Evolutionary conservation across 1,139 yeast species (phyloP).

Genomic region (Pneumocystis oryctolagi): DNA sequence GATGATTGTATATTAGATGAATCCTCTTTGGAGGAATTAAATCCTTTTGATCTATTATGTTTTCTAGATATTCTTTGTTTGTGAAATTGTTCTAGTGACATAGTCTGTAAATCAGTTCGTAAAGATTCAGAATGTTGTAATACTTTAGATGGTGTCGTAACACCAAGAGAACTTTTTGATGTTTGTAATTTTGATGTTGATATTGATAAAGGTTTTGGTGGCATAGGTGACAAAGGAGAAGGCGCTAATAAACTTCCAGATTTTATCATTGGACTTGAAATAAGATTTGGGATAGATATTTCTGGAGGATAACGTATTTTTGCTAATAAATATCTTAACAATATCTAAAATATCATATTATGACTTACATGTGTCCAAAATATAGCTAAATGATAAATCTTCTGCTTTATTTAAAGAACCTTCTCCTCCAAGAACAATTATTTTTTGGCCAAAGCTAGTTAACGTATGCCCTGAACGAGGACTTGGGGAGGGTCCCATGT

Average conservation of each 20-base stretch:
- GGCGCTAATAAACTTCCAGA: conserved; percentile 5
- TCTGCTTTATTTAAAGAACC: conserved; percentile 15
- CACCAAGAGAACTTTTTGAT: neutral
- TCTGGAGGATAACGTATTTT: conserved; percentile 17
- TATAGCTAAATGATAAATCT: conserved; percentile 25
- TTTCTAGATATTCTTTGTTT: conserved; percentile 1
- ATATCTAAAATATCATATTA: conserved; percentile 12
- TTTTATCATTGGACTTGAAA: conserved; percentile 1
- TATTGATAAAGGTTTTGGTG: conserved; percentile 1
- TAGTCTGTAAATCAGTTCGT: neutral
- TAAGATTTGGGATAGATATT: neutral
- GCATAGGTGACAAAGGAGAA: conserved; percentile 5
- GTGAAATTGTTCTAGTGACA: neutral
- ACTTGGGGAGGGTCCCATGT: conserved; percentile 50
- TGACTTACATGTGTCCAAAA: conserved; percentile 25
- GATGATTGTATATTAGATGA: neutral
- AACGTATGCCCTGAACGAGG: conserved; percentile 91
- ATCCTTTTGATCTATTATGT: neutral
- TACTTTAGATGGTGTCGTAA: neutral
- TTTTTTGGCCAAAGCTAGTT: conserved; percentile 56
- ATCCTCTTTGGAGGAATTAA: neutral
- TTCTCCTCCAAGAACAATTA: conserved; percentile 76
- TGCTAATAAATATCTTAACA: neutral
- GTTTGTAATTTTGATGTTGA: neutral
- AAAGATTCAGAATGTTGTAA: neutral